phyloP scores from a whole-genome alignment of 2,329 filamentous ascomycete genomes.

The Sporothrix inflata region DNA sequence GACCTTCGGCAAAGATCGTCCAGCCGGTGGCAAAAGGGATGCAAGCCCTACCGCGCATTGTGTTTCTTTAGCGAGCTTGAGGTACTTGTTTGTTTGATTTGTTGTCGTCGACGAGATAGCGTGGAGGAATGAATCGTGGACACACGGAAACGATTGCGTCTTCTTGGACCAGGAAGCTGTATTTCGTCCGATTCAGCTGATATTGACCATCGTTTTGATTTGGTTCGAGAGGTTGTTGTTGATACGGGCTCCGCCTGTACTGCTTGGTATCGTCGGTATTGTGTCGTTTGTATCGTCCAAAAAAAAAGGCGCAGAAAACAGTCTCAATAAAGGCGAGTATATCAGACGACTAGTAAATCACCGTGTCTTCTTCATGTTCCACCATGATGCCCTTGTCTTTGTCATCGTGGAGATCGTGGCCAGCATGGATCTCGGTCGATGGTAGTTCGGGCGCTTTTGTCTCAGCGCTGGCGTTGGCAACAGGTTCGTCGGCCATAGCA shows the following conservation, averaged over 20 bases:
- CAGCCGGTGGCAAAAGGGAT: not conserved
- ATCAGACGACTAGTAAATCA: slow-evolving; percentile 72
- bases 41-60: not conserved
- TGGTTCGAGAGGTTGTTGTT: too few species aligned
- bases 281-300: too few species aligned
- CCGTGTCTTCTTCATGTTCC: slow-evolving; percentile 84
- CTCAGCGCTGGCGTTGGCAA: slow-evolving; percentile 36
- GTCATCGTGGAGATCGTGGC: slow-evolving; percentile 58
- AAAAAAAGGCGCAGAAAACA: not conserved
- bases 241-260: too few species aligned
- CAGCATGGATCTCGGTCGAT: slow-evolving; percentile 39
- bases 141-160: slow-evolving; percentile 2
- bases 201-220: not conserved
- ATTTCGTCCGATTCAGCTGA: not conserved
- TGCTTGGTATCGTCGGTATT: too few species aligned
- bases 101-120: not conserved
- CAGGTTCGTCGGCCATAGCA: slow-evolving; percentile 13
- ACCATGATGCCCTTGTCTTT: slow-evolving; percentile 80
- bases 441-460: slow-evolving; percentile 33
- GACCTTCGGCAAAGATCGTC: not conserved
- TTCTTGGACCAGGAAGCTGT: not conserved
- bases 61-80: not conserved
- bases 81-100: not conserved
- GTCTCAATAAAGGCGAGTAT: not conserved
- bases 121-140: not conserved